These are phyloP conservation scores for Tricholomella constricta DNA, from an alignment of 768 basidiomycete species.

Conservation along the genomic window DNA sequence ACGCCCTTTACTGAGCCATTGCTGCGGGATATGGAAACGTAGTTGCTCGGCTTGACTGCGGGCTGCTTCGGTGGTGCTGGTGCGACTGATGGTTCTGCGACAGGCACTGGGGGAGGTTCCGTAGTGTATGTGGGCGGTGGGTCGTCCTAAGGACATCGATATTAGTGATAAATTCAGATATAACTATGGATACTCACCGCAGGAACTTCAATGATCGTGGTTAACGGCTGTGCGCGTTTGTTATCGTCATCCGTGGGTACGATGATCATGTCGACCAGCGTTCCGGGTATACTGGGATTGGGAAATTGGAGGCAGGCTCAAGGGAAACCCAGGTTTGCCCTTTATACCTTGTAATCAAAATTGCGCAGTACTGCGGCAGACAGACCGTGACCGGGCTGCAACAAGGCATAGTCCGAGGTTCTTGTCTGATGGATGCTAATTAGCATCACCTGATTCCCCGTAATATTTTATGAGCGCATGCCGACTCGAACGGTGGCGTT, in stretches of 20 bases:
- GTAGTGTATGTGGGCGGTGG: slow-evolving; percentile 22
- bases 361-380: slow-evolving; percentile 6
- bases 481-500: too few species aligned
- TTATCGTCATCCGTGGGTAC: slow-evolving; percentile 9
- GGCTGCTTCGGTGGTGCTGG: slow-evolving; percentile 10
- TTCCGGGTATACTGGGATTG: slow-evolving; percentile 1
- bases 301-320: neutral
- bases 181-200: slow-evolving; percentile 3
- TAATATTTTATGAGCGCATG: too few species aligned
- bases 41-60: slow-evolving; percentile 35
- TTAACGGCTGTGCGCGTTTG: slow-evolving; percentile 1
- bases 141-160: slow-evolving; percentile 13
- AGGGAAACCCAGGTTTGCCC: too few species aligned
- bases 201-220: neutral
- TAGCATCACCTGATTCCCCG: too few species aligned
- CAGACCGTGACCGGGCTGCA: neutral
- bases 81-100: neutral
- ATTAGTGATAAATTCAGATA: neutral
- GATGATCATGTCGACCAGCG: slow-evolving; percentile 5
- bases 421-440: too few species aligned
- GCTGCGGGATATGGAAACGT: slow-evolving; percentile 27
- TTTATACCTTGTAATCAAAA: slow-evolving; percentile 1
- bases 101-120: slow-evolving; percentile 1
- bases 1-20: slow-evolving; percentile 34
- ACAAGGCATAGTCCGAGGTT: too few species aligned